These are phyloP conservation scores for Globisporangium mamillatum DNA, from an alignment of 352 stramenopile species.

Conservation along the genomic window DNA sequence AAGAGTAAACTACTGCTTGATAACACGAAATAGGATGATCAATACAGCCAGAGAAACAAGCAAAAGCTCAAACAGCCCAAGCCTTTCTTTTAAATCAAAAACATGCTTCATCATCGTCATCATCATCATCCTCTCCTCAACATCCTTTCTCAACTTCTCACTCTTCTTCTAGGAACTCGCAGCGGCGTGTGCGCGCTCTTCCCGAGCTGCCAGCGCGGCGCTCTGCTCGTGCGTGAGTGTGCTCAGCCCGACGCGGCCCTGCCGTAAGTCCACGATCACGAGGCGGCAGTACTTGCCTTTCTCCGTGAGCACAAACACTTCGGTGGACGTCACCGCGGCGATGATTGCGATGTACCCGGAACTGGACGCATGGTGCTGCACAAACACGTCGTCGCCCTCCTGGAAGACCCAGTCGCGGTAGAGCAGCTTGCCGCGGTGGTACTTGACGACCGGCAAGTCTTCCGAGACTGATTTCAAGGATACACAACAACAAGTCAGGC, in stretches of 20 bases:
- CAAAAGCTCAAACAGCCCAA: background rate
- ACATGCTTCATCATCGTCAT: background rate
- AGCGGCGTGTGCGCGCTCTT: conserved; percentile 37
- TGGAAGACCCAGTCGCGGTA: conserved; percentile 78
- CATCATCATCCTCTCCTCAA: background rate
- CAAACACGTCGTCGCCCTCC: conserved; percentile 75
- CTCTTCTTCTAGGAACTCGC: conserved; percentile 35
- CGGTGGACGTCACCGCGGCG: conserved; percentile 59
- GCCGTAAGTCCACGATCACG: conserved; percentile 73
- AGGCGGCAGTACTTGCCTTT: conserved; percentile 78
- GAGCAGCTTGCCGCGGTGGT: conserved; percentile 73
- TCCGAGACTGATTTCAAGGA: conserved; percentile 27
- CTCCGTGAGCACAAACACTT: conserved; percentile 78
- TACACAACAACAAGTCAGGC: conserved; percentile 1
- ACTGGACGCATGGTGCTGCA: conserved; percentile 55
- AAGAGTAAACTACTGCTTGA: background rate
- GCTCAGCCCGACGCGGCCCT: conserved; percentile 55
- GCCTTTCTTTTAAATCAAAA: conserved; percentile 16
- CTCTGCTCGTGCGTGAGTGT: conserved; percentile 49
- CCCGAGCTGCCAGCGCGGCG: conserved; percentile 26
- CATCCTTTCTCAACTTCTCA: background rate
- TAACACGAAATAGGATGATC: background rate
- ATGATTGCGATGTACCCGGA: conserved; percentile 71
- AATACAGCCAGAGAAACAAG: background rate
- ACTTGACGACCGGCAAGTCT: conserved; percentile 48